Conservation (phyloP, 2,329 filamentous ascomycete species). For the Calonectria hawksworthii region DNA sequence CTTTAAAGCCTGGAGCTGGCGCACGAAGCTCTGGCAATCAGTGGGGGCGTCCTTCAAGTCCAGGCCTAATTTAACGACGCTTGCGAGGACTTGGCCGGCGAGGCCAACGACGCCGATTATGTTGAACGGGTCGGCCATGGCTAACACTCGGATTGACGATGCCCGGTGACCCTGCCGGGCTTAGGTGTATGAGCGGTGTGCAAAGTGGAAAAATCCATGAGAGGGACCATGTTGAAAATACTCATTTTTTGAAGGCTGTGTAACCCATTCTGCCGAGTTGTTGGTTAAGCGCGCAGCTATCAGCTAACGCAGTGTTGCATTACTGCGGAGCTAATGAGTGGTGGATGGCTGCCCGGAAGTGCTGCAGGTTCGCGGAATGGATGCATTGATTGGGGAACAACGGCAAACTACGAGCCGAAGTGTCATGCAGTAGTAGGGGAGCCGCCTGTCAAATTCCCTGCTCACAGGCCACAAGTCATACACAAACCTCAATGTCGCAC, state of each 20-base stretch:
- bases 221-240: background rate
- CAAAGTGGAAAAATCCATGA: background rate
- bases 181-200: background rate
- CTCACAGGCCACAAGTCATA: background rate
- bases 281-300: constrained; percentile 6
- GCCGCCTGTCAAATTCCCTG: background rate
- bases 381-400: background rate
- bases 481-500: no score
- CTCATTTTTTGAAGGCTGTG: background rate
- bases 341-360: background rate
- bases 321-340: background rate
- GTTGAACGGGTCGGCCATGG: constrained; percentile 17
- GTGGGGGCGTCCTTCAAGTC: constrained; percentile 8
- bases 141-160: background rate
- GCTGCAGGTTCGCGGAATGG: background rate
- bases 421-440: background rate
- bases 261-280: background rate
- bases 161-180: background rate
- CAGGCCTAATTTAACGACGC: background rate
- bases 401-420: background rate
- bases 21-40: constrained; percentile 5
- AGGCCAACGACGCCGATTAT: constrained; percentile 11
- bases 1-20: constrained; percentile 21
- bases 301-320: constrained; percentile 6
- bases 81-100: background rate